phyloP scores from a whole-genome alignment of 495 filamentous ascomycete species.

The Penicillium fimorum region DNA sequence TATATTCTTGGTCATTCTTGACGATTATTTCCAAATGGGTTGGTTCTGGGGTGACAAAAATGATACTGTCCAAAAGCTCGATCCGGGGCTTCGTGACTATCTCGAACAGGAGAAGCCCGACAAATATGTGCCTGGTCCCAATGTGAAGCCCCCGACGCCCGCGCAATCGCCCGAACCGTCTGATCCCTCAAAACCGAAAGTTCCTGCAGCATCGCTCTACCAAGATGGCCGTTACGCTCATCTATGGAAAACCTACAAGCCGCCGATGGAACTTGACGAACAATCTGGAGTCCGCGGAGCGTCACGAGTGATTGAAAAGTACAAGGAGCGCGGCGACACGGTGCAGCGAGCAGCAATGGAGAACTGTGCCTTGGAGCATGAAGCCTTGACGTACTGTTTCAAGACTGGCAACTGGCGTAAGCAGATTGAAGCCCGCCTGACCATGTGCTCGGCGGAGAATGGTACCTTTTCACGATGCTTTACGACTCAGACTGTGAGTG shows the following conservation, averaged over 20 bases:
- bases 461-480: constrained; percentile 75
- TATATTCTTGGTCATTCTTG: neutral
- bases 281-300: constrained; percentile 52
- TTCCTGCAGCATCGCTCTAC: constrained; percentile 59
- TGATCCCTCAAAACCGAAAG: constrained; percentile 43
- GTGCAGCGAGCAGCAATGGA: constrained; percentile 84
- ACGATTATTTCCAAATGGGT: constrained; percentile 43
- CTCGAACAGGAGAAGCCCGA: constrained; percentile 78
- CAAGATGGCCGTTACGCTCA: constrained; percentile 89
- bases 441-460: constrained; percentile 73
- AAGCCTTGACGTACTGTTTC: constrained; percentile 74
- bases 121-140: constrained; percentile 59
- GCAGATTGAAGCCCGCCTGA: constrained; percentile 52
- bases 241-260: constrained; percentile 85
- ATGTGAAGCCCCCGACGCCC: constrained; percentile 24
- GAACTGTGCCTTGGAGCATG: constrained; percentile 87
- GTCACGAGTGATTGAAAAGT: constrained; percentile 75
- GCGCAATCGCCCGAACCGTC: constrained; percentile 19
- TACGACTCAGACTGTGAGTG: constrained; percentile 69
- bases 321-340: constrained; percentile 74
- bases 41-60: constrained; percentile 65
- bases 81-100: constrained; percentile 80
- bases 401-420: constrained; percentile 55
- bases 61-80: constrained; percentile 78
- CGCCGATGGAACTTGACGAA: constrained; percentile 59